A percentile compares a stretch with the other conserved stretches of the same genome.
phyloP scores from a whole-genome alignment of 2,329 filamentous ascomycete species.

The Apiospora sp. region DNA sequence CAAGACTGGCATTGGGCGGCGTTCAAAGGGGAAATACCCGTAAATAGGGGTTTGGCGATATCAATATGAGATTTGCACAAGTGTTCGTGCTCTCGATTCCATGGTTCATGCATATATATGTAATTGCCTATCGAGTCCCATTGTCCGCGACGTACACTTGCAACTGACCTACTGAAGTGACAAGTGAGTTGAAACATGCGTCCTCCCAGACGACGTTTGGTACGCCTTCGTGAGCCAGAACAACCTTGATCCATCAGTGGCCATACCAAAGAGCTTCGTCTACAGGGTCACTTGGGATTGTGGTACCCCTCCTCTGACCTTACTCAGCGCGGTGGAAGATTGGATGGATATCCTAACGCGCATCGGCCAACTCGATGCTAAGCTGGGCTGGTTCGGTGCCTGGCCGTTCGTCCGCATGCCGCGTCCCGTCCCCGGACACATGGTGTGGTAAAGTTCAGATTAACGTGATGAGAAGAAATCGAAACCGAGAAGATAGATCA shows the following conservation, averaged over 20 bases:
- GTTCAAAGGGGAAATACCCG: slow-evolving; percentile 14
- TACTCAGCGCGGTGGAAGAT: too few species aligned
- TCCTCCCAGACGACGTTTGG: slow-evolving; percentile 56
- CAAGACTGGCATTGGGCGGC: slow-evolving; percentile 18
- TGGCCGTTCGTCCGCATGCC: too few species aligned
- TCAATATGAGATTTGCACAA: not conserved
- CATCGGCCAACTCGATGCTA: too few species aligned
- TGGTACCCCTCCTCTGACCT: slow-evolving; percentile 45
- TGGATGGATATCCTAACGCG: too few species aligned
- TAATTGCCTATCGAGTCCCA: not conserved
- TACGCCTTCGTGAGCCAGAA: slow-evolving; percentile 58
- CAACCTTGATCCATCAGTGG: slow-evolving; percentile 52
- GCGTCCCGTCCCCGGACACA: too few species aligned
- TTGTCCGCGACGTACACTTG: not conserved
- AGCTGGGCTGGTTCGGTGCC: too few species aligned
- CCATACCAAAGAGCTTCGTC: slow-evolving; percentile 53
- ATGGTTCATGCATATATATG: not conserved
- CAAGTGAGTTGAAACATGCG: not conserved
- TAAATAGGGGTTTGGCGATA: slow-evolving; percentile 4
- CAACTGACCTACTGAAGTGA: not conserved
- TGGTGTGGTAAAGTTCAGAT: not conserved
- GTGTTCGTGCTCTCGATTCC: not conserved
- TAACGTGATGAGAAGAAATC: not conserved
- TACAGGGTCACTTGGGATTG: not conserved
- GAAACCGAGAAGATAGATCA: not conserved